Percentiles rank a stretch among this genome's conserved stretches.
Conservation (phyloP, 2,329 filamentous ascomycete genomes). For the Ophiostoma piceae region DNA sequence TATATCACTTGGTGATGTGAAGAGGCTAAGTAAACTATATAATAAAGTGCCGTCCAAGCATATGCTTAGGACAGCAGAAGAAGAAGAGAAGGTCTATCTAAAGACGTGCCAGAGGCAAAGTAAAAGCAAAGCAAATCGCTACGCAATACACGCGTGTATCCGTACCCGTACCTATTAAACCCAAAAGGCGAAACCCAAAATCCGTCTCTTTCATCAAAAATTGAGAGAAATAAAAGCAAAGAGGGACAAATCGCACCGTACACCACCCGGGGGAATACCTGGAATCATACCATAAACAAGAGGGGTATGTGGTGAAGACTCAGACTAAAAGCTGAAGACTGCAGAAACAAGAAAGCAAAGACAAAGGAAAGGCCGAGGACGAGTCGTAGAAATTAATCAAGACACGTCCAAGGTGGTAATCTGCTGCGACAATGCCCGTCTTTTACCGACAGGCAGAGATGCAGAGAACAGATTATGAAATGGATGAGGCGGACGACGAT, state of each 20-base stretch:
- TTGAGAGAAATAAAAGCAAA: background rate
- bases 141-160: background rate
- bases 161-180: background rate
- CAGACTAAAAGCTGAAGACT: background rate
- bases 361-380: background rate
- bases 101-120: background rate
- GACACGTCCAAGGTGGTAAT: background rate
- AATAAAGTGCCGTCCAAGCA: background rate
- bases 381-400: background rate
- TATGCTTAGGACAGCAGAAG: background rate
- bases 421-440: background rate
- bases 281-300: slow-evolving; percentile 11
- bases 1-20: background rate
- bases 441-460: background rate
- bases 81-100: background rate
- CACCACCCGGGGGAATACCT: background rate
- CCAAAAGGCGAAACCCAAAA: background rate
- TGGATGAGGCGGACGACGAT: slow-evolving; percentile 23
- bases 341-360: background rate
- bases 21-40: background rate
- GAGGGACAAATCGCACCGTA: slow-evolving; percentile 7
- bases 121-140: background rate
- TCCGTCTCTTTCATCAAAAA: background rate
- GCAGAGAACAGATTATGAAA: slow-evolving; percentile 22
- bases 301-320: slow-evolving; percentile 9